phyloP scores from a whole-genome alignment of 2,329 filamentous ascomycete genomes.

The Blastomyces emzantsi region DNA sequence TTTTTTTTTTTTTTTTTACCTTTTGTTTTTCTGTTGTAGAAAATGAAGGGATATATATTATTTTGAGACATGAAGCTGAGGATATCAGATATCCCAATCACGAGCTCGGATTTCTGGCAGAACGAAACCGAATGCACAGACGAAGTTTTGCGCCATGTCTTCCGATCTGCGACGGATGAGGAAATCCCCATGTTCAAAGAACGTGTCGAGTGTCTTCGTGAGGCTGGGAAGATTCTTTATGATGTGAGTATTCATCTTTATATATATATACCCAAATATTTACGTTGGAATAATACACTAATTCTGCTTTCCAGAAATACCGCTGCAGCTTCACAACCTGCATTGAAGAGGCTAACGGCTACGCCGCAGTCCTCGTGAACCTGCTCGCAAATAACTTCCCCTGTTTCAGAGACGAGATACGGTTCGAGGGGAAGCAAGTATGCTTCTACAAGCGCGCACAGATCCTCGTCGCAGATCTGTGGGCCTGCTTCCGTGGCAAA shows the following conservation, averaged over 20 bases:
- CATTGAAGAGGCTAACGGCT: conserved; percentile 63
- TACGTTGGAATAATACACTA: not conserved
- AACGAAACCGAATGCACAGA: conserved; percentile 67
- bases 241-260: conserved; percentile 45
- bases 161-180: conserved; percentile 77
- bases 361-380: conserved; percentile 78
- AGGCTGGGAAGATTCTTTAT: conserved; percentile 71
- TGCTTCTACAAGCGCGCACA: conserved; percentile 89
- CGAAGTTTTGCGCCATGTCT: conserved; percentile 64
- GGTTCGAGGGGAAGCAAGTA: conserved; percentile 64
- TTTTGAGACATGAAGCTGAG: conserved; percentile 12
- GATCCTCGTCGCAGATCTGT: conserved; percentile 90
- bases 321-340: conserved; percentile 64
- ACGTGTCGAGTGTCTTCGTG: conserved; percentile 67
- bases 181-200: conserved; percentile 76
- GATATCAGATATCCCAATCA: conserved; percentile 68
- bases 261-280: not conserved
- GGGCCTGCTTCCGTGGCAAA: conserved; percentile 86
- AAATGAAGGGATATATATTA: not conserved
- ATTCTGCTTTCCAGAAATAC: conserved; percentile 51
- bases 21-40: not conserved
- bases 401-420: conserved; percentile 75
- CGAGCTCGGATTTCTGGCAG: conserved; percentile 77
- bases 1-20: not conserved
- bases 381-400: conserved; percentile 70